A percentile compares a stretch with the other conserved stretches of the same genome.
Evolutionary conservation across 169 alveolate genomes (phyloP).

Genomic region (Plasmodium relictum): DNA sequence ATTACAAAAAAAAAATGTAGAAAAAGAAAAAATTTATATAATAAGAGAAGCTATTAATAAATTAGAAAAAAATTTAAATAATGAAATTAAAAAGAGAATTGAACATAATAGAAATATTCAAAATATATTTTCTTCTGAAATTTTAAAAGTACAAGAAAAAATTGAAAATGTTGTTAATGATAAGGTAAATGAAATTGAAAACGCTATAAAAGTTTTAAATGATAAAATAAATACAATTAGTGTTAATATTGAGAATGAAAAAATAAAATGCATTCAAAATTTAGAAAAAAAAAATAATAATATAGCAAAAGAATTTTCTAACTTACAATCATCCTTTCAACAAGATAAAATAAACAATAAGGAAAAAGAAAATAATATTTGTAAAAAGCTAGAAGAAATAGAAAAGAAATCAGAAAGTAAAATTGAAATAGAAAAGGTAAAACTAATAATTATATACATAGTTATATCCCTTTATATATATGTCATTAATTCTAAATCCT

Average conservation of each 20-base stretch:
- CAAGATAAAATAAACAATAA: slow-evolving; percentile 54
- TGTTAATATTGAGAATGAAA: slow-evolving; percentile 58
- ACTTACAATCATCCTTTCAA: slow-evolving; percentile 36
- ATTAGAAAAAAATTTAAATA: slow-evolving; percentile 53
- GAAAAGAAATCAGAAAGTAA: slow-evolving; percentile 32
- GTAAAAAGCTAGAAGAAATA: slow-evolving; percentile 62
- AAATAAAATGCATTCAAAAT: slow-evolving; percentile 47
- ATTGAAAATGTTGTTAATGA: slow-evolving; percentile 64
- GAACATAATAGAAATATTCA: slow-evolving; percentile 62
- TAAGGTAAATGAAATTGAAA: slow-evolving; percentile 50
- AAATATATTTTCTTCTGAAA: slow-evolving; percentile 52
- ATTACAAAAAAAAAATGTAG: slow-evolving; percentile 53
- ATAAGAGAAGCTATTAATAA: slow-evolving; percentile 69
- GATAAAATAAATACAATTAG: slow-evolving; percentile 43
- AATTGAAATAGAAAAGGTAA: slow-evolving; percentile 56
- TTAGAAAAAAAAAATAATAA: slow-evolving; percentile 44
- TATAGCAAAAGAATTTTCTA: slow-evolving; percentile 60
- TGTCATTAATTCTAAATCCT: not conserved
- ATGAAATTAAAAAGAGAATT: slow-evolving; percentile 68
- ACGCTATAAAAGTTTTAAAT: slow-evolving; percentile 48
- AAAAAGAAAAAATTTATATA: slow-evolving; percentile 70
- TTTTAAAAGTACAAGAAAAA: slow-evolving; percentile 64
- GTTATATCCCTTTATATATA: not conserved
- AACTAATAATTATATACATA: not conserved
- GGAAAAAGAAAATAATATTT: slow-evolving; percentile 56